A percentile compares a stretch with the other conserved stretches of the same genome.
Conservation (phyloP, 768 basidiomycete genomes). For the Rhizopogon salebrosus region DNA sequence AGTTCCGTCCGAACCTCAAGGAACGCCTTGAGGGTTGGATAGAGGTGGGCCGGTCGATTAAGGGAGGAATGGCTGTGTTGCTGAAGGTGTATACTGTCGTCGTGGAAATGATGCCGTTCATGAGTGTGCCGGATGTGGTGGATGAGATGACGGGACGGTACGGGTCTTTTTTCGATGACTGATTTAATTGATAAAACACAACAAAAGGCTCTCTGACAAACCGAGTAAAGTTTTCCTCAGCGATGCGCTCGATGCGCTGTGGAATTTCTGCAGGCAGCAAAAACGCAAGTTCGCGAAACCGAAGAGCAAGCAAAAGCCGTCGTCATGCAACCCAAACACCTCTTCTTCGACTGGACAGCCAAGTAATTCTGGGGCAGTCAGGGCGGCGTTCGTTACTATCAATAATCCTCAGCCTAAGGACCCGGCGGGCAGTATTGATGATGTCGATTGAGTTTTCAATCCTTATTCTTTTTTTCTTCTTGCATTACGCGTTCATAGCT, state of each 20-base stretch:
- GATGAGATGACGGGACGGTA: conserved; percentile 54
- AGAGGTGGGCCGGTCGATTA: conserved; percentile 32
- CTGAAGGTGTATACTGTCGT: conserved; percentile 39
- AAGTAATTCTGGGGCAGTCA: conserved; percentile 4
- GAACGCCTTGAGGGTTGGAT: conserved; percentile 57
- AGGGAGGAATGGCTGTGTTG: conserved; percentile 33
- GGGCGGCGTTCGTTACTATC: conserved; percentile 10
- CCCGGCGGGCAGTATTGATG: conserved; percentile 21
- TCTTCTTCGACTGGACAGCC: background rate
- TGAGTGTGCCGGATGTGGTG: conserved; percentile 45
- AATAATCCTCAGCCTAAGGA: background rate
- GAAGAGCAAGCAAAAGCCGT: conserved; percentile 8
- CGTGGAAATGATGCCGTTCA: conserved; percentile 51
- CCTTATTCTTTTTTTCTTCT: background rate
- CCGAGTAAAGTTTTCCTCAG: conserved; percentile 47
- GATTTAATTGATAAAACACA: background rate
- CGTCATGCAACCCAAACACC: background rate
- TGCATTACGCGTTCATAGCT: conserved; percentile 7
- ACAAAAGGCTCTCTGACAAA: conserved; percentile 40
- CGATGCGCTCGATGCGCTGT: conserved; percentile 47
- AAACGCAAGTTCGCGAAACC: conserved; percentile 24
- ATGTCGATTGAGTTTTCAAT: conserved; percentile 23
- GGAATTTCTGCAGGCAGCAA: conserved; percentile 47
- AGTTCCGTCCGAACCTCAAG: conserved; percentile 54
- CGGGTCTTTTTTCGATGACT: conserved; percentile 7